Evolutionary conservation across 177 flowering plant species (phyloP).

Genomic region (Vitis hybrid): DNA sequence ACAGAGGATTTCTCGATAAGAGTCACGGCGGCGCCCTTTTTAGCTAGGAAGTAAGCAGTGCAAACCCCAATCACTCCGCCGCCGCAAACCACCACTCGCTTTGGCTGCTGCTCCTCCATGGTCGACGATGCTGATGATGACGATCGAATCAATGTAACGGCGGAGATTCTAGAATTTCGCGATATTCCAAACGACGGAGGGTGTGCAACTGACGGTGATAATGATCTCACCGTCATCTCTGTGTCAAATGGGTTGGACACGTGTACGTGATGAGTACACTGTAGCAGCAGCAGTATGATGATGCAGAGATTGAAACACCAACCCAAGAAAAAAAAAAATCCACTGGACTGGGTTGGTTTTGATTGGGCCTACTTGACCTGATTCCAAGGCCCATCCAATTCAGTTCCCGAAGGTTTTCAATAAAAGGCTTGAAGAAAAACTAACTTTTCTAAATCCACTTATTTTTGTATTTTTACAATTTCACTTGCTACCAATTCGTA

Average conservation of each 20-base stretch:
- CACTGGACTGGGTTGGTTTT: background rate
- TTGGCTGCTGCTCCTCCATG: conserved; percentile 24
- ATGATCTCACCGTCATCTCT: conserved; percentile 8
- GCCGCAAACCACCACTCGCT: conserved; percentile 76
- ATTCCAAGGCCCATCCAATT: too few relatives aligned
- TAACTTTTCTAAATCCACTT: too few relatives aligned
- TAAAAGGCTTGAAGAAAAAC: too few relatives aligned
- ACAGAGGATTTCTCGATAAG: conserved; percentile 80
- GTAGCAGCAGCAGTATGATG: background rate
- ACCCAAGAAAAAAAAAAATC: background rate
- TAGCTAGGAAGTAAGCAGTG: conserved; percentile 82
- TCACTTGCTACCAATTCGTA: too few relatives aligned
- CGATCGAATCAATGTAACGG: conserved; percentile 10
- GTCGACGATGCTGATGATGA: conserved; percentile 12
- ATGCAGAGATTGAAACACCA: background rate
- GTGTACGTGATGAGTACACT: background rate
- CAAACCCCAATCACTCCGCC: conserved; percentile 95
- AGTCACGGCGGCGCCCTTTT: conserved; percentile 69
- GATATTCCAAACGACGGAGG: background rate
- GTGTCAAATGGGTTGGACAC: background rate
- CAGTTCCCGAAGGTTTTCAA: too few relatives aligned
- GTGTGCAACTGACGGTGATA: background rate
- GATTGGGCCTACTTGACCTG: too few relatives aligned
- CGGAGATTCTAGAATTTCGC: background rate
- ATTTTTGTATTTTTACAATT: too few relatives aligned